Percentiles rank a stretch among this genome's conserved stretches.
These are phyloP conservation scores for Hevea brasiliensis DNA, from an alignment of 345 rosid genomes.

Conservation along the genomic window DNA sequence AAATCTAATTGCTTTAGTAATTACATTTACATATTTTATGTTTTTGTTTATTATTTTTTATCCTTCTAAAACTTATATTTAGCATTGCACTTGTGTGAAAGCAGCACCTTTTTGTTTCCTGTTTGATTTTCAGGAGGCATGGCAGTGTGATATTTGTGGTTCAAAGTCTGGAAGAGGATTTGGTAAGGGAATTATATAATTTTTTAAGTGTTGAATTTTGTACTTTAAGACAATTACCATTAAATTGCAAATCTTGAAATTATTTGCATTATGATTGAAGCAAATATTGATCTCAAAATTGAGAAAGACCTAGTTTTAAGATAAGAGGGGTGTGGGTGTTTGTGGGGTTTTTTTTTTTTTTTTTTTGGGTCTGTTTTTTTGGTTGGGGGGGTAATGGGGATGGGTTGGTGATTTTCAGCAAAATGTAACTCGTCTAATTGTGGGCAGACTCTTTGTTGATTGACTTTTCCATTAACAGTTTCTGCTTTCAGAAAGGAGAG, in stretches of 20 bases:
- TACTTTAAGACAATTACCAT: not conserved
- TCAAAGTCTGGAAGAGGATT: slow-evolving; percentile 97
- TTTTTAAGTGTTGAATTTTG: not conserved
- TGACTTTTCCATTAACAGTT: not conserved
- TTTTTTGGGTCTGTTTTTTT: too few relatives aligned
- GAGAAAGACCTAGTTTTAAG: too few relatives aligned
- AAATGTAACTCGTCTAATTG: too few relatives aligned
- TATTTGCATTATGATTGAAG: too few relatives aligned
- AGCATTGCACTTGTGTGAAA: not conserved
- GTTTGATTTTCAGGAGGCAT: slow-evolving; percentile 65
- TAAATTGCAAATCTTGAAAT: not conserved
- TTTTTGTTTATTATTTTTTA: not conserved
- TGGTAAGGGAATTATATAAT: slow-evolving; percentile 55
- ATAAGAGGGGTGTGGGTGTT: too few relatives aligned
- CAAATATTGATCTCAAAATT: too few relatives aligned
- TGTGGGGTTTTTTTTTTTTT: too few relatives aligned
- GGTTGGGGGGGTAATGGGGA: too few relatives aligned
- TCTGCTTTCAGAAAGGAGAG: not conserved
- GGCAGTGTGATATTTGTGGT: slow-evolving; percentile 96
- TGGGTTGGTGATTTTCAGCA: too few relatives aligned
- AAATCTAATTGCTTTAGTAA: not conserved
- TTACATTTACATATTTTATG: not conserved
- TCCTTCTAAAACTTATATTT: not conserved
- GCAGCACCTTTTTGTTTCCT: not conserved
- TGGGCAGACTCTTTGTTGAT: not conserved